Evolutionary conservation across 441 rosid genomes (phyloP), one percentile per base, ranked within the genome.

Genomic region (Populus hybrid): DNA sequence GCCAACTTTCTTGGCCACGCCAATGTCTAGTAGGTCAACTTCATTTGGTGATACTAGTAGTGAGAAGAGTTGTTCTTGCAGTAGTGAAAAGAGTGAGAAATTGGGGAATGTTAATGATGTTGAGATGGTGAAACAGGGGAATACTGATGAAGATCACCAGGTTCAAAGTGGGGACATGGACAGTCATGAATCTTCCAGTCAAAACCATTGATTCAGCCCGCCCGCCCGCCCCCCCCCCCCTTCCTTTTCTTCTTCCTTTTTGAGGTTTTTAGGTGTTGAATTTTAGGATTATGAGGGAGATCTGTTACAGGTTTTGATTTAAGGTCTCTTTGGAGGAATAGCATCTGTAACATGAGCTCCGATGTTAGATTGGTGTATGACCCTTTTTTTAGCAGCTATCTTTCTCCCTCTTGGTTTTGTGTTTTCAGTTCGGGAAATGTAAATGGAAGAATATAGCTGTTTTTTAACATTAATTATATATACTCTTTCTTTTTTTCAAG

Each of bases 1-100:
- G 74, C 98, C 99, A 0, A 92, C 94, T 32, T 88, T 85, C 85
- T 79, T 95, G 81, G 98, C 99, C 9, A 94, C 97, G 0, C 97
- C 92, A 24, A 80, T 87, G 59, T 78, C 89, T 9, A 82, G 87
- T 71, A 71, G 88, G 70, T 79, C 86, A 3, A 86, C 91, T 40
- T 87, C 87, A 36, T 89, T 89, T 20, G 86, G 87, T 11, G 89
- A 85, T 32, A 84, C 40, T 53, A 36, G 71, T 21, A 69, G 74
- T 32, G 64, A 80, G 6, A 87, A 84, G 73, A 86, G 70, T 24
- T 87, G 92, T 36, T 78, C 72, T 73, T 89, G 89, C 63, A 79
- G 85, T 57, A 14, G 57, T 46, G 86, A 84, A 70, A 84, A 85
- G 46, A 84, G 28, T 35, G 88, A 69, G 42, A 83, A 83, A 75